These are phyloP conservation scores for Bipolaris gigantea DNA, from an alignment of 2,329 filamentous ascomycete genomes.

Conservation along the genomic window DNA sequence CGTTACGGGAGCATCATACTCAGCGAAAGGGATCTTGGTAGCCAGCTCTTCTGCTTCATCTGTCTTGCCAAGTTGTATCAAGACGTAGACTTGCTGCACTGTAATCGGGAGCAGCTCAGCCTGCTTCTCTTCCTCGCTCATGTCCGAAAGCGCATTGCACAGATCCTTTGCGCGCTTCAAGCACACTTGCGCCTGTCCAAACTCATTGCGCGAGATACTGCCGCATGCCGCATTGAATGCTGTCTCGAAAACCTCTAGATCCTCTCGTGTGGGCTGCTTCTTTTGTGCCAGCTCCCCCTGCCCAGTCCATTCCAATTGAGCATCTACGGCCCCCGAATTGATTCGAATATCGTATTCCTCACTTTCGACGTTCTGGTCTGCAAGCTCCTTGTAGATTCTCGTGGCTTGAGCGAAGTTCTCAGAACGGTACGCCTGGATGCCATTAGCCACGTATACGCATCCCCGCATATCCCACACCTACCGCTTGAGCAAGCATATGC, in stretches of 20 bases:
- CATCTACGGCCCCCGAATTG: slow-evolving; percentile 71
- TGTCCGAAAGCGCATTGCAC: slow-evolving; percentile 72
- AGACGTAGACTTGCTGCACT: slow-evolving; percentile 74
- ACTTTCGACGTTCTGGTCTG: slow-evolving; percentile 53
- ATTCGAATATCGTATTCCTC: slow-evolving; percentile 76
- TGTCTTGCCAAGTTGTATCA: slow-evolving; percentile 65
- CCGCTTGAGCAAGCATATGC: slow-evolving; percentile 65
- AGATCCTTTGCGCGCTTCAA: slow-evolving; percentile 70
- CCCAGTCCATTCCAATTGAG: slow-evolving; percentile 72
- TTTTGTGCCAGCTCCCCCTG: slow-evolving; percentile 55
- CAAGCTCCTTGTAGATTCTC: slow-evolving; percentile 64
- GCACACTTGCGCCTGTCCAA: slow-evolving; percentile 65
- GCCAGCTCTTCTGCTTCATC: slow-evolving; percentile 67
- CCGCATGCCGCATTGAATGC: slow-evolving; percentile 79
- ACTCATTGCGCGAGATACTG: slow-evolving; percentile 69
- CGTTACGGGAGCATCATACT: slow-evolving; percentile 52
- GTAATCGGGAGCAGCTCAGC: slow-evolving; percentile 74
- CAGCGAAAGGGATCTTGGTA: slow-evolving; percentile 61
- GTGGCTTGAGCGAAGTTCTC: slow-evolving; percentile 72
- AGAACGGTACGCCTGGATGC: slow-evolving; percentile 64
- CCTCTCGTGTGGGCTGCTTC: slow-evolving; percentile 61
- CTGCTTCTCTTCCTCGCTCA: slow-evolving; percentile 73
- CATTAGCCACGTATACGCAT: slow-evolving; percentile 17
- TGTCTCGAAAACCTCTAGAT: slow-evolving; percentile 76
- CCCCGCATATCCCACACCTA: slow-evolving; percentile 37